Evolutionary conservation across 2,329 filamentous ascomycete species (phyloP), one percentile per base, ranked within the genome.

Genomic region (Microdochium nivale): DNA sequence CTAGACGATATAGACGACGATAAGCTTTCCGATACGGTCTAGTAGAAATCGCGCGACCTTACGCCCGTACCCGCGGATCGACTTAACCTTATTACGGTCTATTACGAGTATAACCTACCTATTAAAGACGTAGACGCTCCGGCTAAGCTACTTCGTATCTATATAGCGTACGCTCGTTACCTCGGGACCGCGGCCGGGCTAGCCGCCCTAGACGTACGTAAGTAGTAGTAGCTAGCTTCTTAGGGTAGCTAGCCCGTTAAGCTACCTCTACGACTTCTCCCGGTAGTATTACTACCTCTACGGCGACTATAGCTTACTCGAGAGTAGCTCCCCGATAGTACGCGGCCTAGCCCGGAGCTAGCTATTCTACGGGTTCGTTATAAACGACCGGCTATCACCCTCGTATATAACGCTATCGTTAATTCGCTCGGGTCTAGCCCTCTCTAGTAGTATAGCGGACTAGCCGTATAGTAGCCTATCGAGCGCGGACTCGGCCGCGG

Each of bases 131-230:
- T 47, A 51, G 3, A 51, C 21, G 25, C 46, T 51, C 25, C 40
- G 40, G 24, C 30, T 4, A 5, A 51, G 23, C 25, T 51, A 3
- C 27, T 51, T 10, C 43, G 21, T 51, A 35, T 53, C 43, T 5
- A 21, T 11, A 24, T 44, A 44, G 9, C 40, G 40, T 3, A 44
- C 40, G 40, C n/a, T 44, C 10, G 40, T 47, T 27, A 53, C 37
- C 24, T 53, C 30, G 16, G 43, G 51, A 1, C 40, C 48, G 2
- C 47, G 21, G 9, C 47, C 51, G 11, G 51, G 51, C 43, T 53
- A 27, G 2, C 48, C 43, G 7, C 30, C 47, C 47, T 19, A 53
- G 7, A 53, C 23, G 19, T 50, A 19, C 40, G 25, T 50, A 16
- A 37, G 24, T 2, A 50, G 25, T 2, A 53, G 21, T 13, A 35